Base-by-base conservation (phyloP, 2,329 filamentous ascomycete species). In the Trichoderma polysporum region DNA sequence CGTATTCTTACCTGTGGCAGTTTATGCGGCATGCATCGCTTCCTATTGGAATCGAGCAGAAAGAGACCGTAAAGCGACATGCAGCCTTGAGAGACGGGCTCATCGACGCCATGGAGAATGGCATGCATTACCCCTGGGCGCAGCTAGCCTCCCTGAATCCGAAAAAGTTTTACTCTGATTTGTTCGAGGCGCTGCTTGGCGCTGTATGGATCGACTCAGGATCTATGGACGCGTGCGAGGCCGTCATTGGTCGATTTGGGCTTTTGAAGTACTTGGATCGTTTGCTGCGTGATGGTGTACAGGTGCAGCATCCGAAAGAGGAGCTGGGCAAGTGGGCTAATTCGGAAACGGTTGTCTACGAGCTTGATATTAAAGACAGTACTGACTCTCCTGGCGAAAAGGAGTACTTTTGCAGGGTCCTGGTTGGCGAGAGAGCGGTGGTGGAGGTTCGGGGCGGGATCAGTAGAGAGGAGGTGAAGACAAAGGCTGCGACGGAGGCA, bases 191-290 rank as follows among this genome's bases (percentile, higher is more conserved):
- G 35, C 76, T 96, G 0, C 77, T 98, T 0, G 94, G 92, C 0
- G 94, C 93, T 0, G 84, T 97, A 0, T 97, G 91, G 82, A 81
- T 97, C 22, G 95, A 98, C 76, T 91, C 84, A 0, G 91, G 90
- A 0, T 83, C 85, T 1, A 74, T 92, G 15, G 80, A 80, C 0
- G 76, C 75, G 0, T 96, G 92, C 72, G 80, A 84, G 58, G 73
- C 62, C 0, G 83, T 97, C 41, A 75, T 92, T 0, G 82, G 86
- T 52, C 79, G 81, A 0, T 79, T 93, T 3, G 92, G 92, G 0
- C 81, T 97, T 4, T 70, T 93, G 45, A 75, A 78, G 0, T 87
- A 87, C 70, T 76, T 97, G 67, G 79, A 85, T 0, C 83, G 88
- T 2, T 79, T 93, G 12, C 71, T 96, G 10, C 78, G 82, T 1